Base-by-base conservation (phyloP, 495 filamentous ascomycete genomes). In the Recurvomyces mirabilis region DNA sequence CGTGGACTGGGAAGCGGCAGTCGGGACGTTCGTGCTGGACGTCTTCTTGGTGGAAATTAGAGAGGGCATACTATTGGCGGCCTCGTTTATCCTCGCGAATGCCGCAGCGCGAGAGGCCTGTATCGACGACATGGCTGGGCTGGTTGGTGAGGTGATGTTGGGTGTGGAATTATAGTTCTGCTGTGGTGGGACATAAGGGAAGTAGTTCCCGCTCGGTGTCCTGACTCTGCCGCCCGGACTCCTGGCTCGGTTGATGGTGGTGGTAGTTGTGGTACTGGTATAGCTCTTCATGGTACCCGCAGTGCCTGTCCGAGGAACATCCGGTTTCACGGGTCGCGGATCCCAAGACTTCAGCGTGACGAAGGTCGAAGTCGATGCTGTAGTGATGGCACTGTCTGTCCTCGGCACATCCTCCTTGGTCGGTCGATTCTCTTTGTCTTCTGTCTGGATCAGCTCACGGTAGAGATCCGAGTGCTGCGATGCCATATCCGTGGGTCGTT, bases 381-480 rank as follows among this genome's bases (percentile, higher is more conserved):
- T 31, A 24, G 43, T 42, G 35, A 20, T 5, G 23, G 43, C 31
- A 33, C 29, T 41, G 43, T 36, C 30, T n/a, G 43, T 43, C 21
- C 30, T 29, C 3, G 47, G 21, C 11, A 51, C 15, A 22, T 44
- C 40, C 11, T 42, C 29, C 15, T 49, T 11, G 2, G 29, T 39
- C 5, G 46, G 40, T 13, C 46, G 4, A 22, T 42, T 49, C 25
- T 53, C 50, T 21, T 46, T 41, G 32, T 49, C 38, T 19, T 43
- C 45, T 5, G 19, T 20, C 10, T 13, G 33, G 32, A 43, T 49
- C 14, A 49, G 49, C 5, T 37, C 44, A 20, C 49, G 49, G 23
- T 52, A 52, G 13, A 17, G 28, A 23, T 52, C 22, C 7, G 49
- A 43, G 21, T 41, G 44, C 25, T 43, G 41, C 2, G 18, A 22